Percentiles rank a stretch among this genome's conserved stretches.
phyloP scores from a whole-genome alignment of 768 basidiomycete genomes.

The Pisolithus albus region DNA sequence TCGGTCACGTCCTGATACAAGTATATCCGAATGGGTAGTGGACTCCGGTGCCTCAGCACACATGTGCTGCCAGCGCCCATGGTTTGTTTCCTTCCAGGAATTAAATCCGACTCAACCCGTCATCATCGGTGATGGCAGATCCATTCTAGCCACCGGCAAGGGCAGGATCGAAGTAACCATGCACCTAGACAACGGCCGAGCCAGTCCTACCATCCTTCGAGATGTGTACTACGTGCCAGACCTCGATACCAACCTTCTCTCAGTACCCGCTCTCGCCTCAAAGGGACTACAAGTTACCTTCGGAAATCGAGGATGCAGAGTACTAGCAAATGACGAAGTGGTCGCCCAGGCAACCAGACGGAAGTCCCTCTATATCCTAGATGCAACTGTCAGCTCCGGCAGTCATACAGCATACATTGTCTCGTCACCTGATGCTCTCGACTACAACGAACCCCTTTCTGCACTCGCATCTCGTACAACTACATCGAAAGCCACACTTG shows the following conservation, averaged over 20 bases:
- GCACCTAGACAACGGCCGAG: no score
- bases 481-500: not conserved
- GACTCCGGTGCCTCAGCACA: no score
- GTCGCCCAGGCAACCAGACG: not conserved
- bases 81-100: no score
- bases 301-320: not conserved
- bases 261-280: slow-evolving; percentile 4
- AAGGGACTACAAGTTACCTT: not conserved
- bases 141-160: no score
- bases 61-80: no score
- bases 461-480: not conserved
- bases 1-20: no score
- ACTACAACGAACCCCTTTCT: not conserved
- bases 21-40: no score
- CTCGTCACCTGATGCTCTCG: not conserved
- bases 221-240: slow-evolving; percentile 14
- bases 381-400: not conserved
- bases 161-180: no score
- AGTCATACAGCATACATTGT: not conserved
- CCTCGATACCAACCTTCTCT: slow-evolving; percentile 14
- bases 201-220: not conserved
- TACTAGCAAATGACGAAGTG: not conserved
- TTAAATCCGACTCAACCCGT: no score
- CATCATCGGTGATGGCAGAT: no score
- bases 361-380: slow-evolving; percentile 3